Evolutionary conservation across 345 rosid species (phyloP).

Genomic region (Eucalyptus pumila): DNA sequence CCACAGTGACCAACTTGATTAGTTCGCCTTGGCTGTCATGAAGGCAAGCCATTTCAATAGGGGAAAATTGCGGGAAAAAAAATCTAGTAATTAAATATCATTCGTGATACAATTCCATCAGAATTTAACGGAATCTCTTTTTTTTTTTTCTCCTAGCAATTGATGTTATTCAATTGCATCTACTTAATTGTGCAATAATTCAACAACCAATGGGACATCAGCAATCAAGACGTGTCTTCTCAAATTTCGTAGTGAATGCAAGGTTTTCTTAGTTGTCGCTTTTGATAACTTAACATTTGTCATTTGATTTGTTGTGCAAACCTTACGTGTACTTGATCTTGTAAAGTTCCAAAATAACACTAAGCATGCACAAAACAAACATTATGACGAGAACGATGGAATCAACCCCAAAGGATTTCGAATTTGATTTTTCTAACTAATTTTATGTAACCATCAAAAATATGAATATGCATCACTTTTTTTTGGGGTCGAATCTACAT

Average conservation of each 20-base stretch:
- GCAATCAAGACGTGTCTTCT: too few relatives aligned
- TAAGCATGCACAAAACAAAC: too few relatives aligned
- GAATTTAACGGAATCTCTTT: accelerated
- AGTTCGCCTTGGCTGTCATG: not conserved
- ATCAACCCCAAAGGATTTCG: too few relatives aligned
- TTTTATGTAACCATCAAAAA: not conserved
- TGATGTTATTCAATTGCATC: not conserved
- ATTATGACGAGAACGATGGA: too few relatives aligned
- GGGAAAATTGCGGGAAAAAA: not conserved
- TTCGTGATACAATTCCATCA: not conserved
- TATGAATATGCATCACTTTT: too few relatives aligned
- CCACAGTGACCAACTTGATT: not conserved
- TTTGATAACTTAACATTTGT: not conserved
- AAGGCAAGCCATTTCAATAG: not conserved
- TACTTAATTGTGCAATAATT: not conserved
- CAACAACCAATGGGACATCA: not conserved
- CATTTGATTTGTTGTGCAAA: not conserved
- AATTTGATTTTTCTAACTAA: not conserved
- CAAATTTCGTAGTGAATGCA: too few relatives aligned
- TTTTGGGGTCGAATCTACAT: not conserved
- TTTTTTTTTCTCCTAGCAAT: not conserved
- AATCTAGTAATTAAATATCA: not conserved
- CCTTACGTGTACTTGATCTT: not conserved
- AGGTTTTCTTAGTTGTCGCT: not conserved
- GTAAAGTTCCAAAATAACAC: too few relatives aligned